Conservation (phyloP, 495 filamentous ascomycete species). For the Daldinia vernicosa region DNA sequence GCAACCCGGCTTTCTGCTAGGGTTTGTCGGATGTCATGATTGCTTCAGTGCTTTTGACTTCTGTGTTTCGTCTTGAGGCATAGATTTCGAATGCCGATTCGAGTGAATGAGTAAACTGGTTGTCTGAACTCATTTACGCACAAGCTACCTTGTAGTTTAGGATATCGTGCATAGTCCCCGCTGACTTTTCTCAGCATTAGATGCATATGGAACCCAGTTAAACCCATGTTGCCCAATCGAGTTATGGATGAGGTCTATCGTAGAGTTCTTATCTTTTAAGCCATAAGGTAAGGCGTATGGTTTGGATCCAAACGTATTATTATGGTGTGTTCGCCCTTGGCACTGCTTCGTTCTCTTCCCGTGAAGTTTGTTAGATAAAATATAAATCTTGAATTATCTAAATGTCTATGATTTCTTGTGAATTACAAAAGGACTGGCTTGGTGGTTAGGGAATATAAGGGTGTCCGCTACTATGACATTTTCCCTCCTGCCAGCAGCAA, state of each 20-base stretch:
- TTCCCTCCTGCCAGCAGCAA: constrained; percentile 85
- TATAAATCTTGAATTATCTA: neutral
- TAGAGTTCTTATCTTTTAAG: neutral
- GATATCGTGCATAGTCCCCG: neutral
- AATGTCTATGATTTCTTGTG: constrained; percentile 44
- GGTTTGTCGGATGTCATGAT: constrained; percentile 52
- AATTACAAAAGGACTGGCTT: constrained; percentile 51
- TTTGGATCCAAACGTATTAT: neutral
- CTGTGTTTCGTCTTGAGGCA: constrained; percentile 56
- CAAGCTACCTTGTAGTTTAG: neutral
- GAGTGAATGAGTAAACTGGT: constrained; percentile 63
- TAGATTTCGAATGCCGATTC: constrained; percentile 50
- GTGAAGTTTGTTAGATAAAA: constrained; percentile 16
- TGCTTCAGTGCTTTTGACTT: constrained; percentile 54
- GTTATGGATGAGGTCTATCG: neutral
- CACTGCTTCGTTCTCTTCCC: neutral
- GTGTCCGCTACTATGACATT: constrained; percentile 97
- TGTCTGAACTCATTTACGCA: constrained; percentile 46
- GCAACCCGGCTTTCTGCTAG: constrained; percentile 20
- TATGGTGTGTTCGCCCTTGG: neutral
- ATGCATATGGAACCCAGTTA: neutral
- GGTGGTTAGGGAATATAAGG: constrained; percentile 86
- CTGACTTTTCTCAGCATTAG: constrained; percentile 10
- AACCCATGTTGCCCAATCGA: neutral
- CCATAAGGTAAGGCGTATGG: constrained; percentile 3